Percentiles rank a stretch among this genome's conserved stretches.
Conservation (phyloP, 306 rosid species). For the Quercus cerris region DNA sequence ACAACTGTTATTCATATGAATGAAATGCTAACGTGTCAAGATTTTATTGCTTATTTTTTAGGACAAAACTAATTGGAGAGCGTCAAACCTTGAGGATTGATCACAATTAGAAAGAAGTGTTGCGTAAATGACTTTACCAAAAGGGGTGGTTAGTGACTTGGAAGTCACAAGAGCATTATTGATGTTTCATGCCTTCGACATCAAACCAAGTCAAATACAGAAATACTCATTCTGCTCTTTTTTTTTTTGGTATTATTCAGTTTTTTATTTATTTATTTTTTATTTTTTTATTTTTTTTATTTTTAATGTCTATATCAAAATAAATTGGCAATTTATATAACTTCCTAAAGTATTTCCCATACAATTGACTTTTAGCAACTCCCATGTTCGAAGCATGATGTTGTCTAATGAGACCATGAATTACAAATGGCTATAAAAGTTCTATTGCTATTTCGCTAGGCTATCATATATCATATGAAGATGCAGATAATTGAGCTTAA, state of each 20-base stretch:
- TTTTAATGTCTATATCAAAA: not conserved
- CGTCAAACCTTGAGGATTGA: too few species aligned
- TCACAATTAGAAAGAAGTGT: too few species aligned
- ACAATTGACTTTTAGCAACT: too few species aligned
- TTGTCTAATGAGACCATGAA: too few species aligned
- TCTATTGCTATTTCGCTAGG: too few species aligned
- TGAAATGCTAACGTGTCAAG: too few species aligned
- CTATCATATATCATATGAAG: not conserved
- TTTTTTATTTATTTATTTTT: not conserved
- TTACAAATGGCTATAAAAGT: too few species aligned
- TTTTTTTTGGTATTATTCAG: not conserved
- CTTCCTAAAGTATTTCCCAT: too few species aligned
- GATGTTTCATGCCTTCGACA: not conserved
- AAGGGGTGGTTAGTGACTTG: not conserved
- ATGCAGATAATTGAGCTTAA: not conserved
- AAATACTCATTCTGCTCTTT: not conserved
- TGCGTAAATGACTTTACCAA: not conserved
- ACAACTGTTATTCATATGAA: not conserved
- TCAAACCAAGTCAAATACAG: not conserved
- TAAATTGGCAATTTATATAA: not conserved
- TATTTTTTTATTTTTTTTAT: too few species aligned
- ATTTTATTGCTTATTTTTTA: too few species aligned
- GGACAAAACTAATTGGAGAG: too few species aligned
- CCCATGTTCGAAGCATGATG: too few species aligned
- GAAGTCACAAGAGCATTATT: not conserved